These are phyloP conservation scores for Fraxinus paxiana DNA, from an alignment of 305 asterid genomes.

Conservation along the genomic window DNA sequence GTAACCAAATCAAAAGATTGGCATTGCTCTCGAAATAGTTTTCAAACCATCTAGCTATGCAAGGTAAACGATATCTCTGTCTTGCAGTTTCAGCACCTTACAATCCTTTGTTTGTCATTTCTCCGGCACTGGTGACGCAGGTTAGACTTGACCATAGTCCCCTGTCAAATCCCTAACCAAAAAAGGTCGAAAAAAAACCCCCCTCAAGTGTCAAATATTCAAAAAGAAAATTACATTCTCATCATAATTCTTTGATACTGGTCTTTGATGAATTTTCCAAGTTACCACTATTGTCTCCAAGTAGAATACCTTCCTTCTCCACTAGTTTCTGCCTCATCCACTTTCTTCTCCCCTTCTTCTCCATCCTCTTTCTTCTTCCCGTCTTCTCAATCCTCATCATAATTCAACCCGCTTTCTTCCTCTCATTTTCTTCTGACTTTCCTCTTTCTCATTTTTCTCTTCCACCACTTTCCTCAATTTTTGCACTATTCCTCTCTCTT, in stretches of 20 bases:
- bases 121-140: conserved; percentile 77
- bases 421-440: conserved; percentile 8
- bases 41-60: conserved; percentile 56
- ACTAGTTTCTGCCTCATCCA: background rate
- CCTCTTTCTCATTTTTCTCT: conserved; percentile 5
- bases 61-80: conserved; percentile 53
- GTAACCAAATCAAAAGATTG: conserved; percentile 13
- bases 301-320: background rate
- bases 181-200: background rate
- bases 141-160: conserved; percentile 31
- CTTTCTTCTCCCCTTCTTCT: background rate
- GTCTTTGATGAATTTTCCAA: conserved; percentile 1
- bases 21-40: background rate
- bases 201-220: background rate
- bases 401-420: conserved; percentile 20
- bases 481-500: conserved; percentile 16
- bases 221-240: conserved; percentile 27
- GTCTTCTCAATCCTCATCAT: background rate
- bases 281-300: conserved; percentile 3
- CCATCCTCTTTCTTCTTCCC: background rate
- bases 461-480: conserved; percentile 4
- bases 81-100: conserved; percentile 48
- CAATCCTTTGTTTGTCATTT: conserved; percentile 66
- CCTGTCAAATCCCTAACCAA: conserved; percentile 30
- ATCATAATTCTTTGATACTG: conserved; percentile 4